phyloP scores from a whole-genome alignment of 108 stramenopile species.

The Licmophora abbreviata region DNA sequence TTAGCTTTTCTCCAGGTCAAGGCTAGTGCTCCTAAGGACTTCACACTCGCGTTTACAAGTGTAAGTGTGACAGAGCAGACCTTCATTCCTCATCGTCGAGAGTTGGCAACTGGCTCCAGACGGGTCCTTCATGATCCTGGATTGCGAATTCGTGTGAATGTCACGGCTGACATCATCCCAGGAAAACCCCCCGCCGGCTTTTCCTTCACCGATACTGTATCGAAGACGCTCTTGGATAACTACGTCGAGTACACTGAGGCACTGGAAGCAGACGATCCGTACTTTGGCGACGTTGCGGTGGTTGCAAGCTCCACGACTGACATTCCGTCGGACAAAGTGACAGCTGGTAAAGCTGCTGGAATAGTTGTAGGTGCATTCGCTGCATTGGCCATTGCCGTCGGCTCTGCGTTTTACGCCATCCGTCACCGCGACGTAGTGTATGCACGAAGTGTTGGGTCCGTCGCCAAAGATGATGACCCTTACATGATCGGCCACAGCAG shows the following conservation, averaged over 20 bases:
- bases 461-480: no score
- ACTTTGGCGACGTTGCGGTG: no score
- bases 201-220: slow-evolving; percentile 2
- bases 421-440: no score
- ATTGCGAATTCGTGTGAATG: slow-evolving; percentile 1
- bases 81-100: slow-evolving; percentile 2
- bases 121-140: background rate
- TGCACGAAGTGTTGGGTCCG: no score
- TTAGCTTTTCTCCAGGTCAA: background rate
- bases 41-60: background rate
- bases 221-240: background rate
- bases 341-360: no score
- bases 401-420: no score
- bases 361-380: no score
- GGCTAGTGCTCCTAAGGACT: background rate
- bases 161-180: slow-evolving; percentile 5
- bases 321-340: no score
- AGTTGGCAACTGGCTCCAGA: no score
- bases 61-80: slow-evolving; percentile 3
- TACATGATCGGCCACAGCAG: background rate
- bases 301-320: no score
- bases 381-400: no score
- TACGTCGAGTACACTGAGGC: background rate
- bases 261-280: no score
- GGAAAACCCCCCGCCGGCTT: slow-evolving; percentile 9